Evolutionary conservation across 345 rosid species (phyloP).

Genomic region (thale cress (Arabidopsis thaliana)): TAIR10.1 NC_003075.7:16140501-16141000

Average conservation of each 20-base stretch:
- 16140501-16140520: conserved; percentile 4
- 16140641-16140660: not conserved
- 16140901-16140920: conserved; percentile 1
- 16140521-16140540: conserved; percentile 25
- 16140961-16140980: conserved; percentile 43
- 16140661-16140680: conserved; percentile 4
- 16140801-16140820: conserved; percentile 78
- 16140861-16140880: conserved; percentile 85
- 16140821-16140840: conserved; percentile 92
- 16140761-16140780: conserved; percentile 55
- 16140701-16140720: conserved; percentile 1
- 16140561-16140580: conserved; percentile 98
- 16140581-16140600: conserved; percentile 87
- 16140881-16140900: conserved; percentile 70
- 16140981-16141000: conserved; percentile 92
- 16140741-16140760: conserved; percentile 1
- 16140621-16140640: conserved; percentile 3
- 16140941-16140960: conserved; percentile 19
- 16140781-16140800: conserved; percentile 65
- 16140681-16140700: conserved; percentile 6
- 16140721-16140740: not conserved
- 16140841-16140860: conserved; percentile 96
- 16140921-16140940: not conserved
- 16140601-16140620: conserved; percentile 65
- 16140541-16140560: conserved; percentile 61